Conservation (phyloP, 2,329 filamentous ascomycete genomes). For the Aschersonia sp. region DNA sequence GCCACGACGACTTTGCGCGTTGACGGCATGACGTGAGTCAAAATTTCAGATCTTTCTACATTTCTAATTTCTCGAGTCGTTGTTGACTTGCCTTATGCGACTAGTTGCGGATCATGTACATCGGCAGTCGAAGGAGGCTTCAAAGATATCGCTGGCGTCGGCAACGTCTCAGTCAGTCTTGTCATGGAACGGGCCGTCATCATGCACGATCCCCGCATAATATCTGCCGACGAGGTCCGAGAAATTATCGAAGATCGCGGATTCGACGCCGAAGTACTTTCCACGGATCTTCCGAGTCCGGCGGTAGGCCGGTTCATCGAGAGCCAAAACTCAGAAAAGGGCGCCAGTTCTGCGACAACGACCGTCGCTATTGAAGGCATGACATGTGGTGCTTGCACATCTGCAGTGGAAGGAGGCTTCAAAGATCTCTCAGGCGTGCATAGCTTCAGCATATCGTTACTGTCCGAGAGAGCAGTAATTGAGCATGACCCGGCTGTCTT, state of each 20-base stretch:
- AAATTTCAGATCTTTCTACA: constrained; percentile 12
- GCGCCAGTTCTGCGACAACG: constrained; percentile 43
- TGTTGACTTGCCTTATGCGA: too few relatives aligned
- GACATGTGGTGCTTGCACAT: constrained; percentile 85
- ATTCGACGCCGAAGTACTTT: constrained; percentile 82
- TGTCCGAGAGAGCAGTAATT: constrained; percentile 75
- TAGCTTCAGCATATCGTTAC: constrained; percentile 66
- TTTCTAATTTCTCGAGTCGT: not conserved
- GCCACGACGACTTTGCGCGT: constrained; percentile 85
- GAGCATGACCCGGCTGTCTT: constrained; percentile 54
- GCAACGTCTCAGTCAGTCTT: constrained; percentile 79
- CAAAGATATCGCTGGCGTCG: constrained; percentile 65
- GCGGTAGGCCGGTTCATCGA: constrained; percentile 23
- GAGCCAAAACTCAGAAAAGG: constrained; percentile 21
- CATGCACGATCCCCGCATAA: constrained; percentile 65
- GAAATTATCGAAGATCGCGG: constrained; percentile 86
- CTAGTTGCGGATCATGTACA: constrained; percentile 80
- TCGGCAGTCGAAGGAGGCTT: constrained; percentile 92
- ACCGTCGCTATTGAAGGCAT: constrained; percentile 73
- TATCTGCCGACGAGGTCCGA: constrained; percentile 61
- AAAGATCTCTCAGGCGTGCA: constrained; percentile 59
- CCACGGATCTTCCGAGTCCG: constrained; percentile 56
- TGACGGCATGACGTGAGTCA: constrained; percentile 65
- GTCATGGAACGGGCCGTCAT: constrained; percentile 95
- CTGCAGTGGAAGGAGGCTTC: constrained; percentile 70